phyloP scores from a whole-genome alignment of 768 basidiomycete species.

The Xerocomus brunneocitrinus region DNA sequence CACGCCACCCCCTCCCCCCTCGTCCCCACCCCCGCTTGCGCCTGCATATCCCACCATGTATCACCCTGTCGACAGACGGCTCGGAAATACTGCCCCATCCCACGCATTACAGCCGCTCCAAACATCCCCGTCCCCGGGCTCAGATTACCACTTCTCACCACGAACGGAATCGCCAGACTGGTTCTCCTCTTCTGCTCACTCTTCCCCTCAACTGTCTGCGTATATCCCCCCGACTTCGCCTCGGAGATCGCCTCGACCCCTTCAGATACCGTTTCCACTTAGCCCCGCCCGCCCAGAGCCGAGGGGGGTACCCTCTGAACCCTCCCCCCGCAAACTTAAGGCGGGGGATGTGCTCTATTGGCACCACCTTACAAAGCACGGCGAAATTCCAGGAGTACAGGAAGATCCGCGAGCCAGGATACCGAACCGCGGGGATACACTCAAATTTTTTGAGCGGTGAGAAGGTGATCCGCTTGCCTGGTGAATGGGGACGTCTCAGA shows the following conservation, averaged over 20 bases:
- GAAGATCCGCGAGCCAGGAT: constrained; percentile 55
- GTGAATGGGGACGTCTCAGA: background rate
- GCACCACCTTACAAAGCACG: constrained; percentile 68
- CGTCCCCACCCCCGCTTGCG: constrained; percentile 30
- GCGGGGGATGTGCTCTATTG: constrained; percentile 66
- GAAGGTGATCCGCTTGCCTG: constrained; percentile 8
- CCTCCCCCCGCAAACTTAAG: constrained; percentile 38
- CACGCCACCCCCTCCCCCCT: constrained; percentile 28
- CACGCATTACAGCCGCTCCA: constrained; percentile 23
- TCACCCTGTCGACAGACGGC: constrained; percentile 20
- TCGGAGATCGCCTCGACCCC: constrained; percentile 20
- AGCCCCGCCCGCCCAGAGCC: constrained; percentile 6
- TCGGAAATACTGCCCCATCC: constrained; percentile 4
- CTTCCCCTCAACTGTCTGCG: constrained; percentile 24
- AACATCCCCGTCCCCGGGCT: constrained; percentile 10
- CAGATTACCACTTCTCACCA: constrained; percentile 23
- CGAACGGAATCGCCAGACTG: constrained; percentile 21
- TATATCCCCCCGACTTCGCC: constrained; percentile 19
- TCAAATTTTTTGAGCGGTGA: constrained; percentile 27
- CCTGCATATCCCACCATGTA: constrained; percentile 27
- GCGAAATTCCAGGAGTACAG: constrained; percentile 65
- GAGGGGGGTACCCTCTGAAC: constrained; percentile 15
- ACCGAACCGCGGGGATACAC: constrained; percentile 4
- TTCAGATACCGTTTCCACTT: constrained; percentile 12
- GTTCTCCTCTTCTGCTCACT: constrained; percentile 17